Conservation (phyloP, 352 stramenopile genomes). For the Phytophthora pisi region DNA sequence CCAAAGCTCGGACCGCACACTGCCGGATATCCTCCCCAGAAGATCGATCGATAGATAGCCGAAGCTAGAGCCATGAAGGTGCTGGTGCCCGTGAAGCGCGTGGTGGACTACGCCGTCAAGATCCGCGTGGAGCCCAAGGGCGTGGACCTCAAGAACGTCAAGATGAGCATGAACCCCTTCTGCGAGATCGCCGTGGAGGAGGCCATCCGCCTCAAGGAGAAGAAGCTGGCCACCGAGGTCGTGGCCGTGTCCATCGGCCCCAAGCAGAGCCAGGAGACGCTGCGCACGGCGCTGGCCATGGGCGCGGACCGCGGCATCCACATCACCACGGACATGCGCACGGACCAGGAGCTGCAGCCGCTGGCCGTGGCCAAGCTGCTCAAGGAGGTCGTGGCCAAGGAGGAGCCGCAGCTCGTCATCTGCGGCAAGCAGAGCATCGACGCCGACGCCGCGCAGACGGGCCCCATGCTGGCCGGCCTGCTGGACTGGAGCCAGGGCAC, state of each 20-base stretch:
- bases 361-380: constrained; percentile 98
- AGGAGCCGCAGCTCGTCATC: constrained; percentile 94
- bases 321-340: constrained; percentile 95
- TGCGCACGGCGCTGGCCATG: constrained; percentile 95
- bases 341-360: constrained; percentile 98
- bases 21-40: constrained; percentile 16
- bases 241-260: constrained; percentile 97
- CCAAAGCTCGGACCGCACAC: constrained; percentile 12
- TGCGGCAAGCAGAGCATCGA: constrained; percentile 97
- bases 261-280: constrained; percentile 97
- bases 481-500: constrained; percentile 97
- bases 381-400: constrained; percentile 94
- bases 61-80: constrained; percentile 67
- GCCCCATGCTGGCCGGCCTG: constrained; percentile 96
- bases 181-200: constrained; percentile 99
- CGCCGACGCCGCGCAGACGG: constrained; percentile 86
- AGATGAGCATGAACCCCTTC: constrained; percentile 99
- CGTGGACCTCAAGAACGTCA: constrained; percentile 98
- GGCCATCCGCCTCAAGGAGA: constrained; percentile 98
- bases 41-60: background rate
- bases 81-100: constrained; percentile 97
- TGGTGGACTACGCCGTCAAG: constrained; percentile 98
- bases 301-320: constrained; percentile 97
- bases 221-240: constrained; percentile 95
- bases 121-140: constrained; percentile 94